Evolutionary conservation across 176 grass and related monocot species (phyloP).

Genomic region (Saccharum officinarum): DNA sequence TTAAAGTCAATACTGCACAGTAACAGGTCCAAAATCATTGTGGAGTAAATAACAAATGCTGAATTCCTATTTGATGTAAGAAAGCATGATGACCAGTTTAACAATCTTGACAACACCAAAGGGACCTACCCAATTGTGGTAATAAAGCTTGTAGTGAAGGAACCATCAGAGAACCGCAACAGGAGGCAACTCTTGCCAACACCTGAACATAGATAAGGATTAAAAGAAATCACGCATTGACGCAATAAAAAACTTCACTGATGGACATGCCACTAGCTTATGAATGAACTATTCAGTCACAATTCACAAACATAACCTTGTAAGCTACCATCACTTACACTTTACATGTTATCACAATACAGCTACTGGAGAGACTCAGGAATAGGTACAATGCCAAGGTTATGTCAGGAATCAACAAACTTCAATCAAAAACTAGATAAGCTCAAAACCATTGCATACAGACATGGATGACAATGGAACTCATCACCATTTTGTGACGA

Average conservation of each 20-base stretch:
- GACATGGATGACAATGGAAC: not conserved
- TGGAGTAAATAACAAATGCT: not conserved
- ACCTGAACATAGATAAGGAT: slow-evolving; percentile 49
- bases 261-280: not conserved
- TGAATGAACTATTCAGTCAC: not conserved
- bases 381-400: not conserved
- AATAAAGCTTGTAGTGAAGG: slow-evolving; percentile 96
- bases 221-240: slow-evolving; percentile 6
- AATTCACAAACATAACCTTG: not conserved
- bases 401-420: not conserved
- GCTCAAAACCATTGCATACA: not conserved
- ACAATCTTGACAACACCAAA: slow-evolving; percentile 12
- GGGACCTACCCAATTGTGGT: slow-evolving; percentile 81
- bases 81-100: not conserved
- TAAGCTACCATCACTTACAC: not conserved
- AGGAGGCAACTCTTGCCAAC: slow-evolving; percentile 98
- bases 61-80: not conserved
- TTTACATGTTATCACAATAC: not conserved
- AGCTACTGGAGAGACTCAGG: not conserved
- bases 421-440: slow-evolving; percentile 9
- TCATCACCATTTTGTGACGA: not conserved
- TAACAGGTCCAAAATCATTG: slow-evolving; percentile 13
- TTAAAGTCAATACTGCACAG: slow-evolving; percentile 85
- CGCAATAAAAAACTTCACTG: not conserved
- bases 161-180: slow-evolving; percentile 91